Conservation (phyloP, 768 basidiomycete species). For the Sarcodon aspratus region DNA sequence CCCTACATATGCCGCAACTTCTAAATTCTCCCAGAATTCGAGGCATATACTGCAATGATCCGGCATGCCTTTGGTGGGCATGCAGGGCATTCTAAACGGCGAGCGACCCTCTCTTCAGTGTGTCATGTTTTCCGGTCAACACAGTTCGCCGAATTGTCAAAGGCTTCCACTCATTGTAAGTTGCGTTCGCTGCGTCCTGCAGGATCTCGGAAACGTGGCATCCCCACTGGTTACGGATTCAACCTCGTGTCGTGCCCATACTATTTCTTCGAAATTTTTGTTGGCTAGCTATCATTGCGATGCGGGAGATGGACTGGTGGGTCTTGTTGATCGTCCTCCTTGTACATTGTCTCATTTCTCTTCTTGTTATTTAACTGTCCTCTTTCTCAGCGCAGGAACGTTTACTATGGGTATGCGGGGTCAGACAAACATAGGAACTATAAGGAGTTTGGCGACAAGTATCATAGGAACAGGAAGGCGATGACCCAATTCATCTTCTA, state of each 20-base stretch:
- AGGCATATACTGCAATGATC: conserved; percentile 54
- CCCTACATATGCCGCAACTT: conserved; percentile 60
- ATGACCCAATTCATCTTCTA: conserved; percentile 68
- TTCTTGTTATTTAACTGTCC: too few relatives aligned
- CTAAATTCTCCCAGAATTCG: conserved; percentile 54
- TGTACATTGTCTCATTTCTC: too few relatives aligned
- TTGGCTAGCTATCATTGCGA: conserved; percentile 58
- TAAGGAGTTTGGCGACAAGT: too few relatives aligned
- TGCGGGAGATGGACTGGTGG: conserved; percentile 71
- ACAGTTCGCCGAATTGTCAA: conserved; percentile 79
- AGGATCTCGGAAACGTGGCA: too few relatives aligned
- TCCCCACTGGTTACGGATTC: conserved; percentile 90
- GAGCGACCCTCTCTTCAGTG: conserved; percentile 22
- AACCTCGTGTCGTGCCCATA: conserved; percentile 78
- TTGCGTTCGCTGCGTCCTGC: conserved; percentile 79
- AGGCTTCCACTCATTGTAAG: conserved; percentile 75
- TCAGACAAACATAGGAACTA: conserved; percentile 88
- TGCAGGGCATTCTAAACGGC: conserved; percentile 72
- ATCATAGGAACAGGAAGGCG: conserved; percentile 59
- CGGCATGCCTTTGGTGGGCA: conserved; percentile 51
- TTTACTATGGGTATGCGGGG: conserved; percentile 83
- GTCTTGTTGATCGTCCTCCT: too few relatives aligned
- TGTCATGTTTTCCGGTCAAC: too few relatives aligned
- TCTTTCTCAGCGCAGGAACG: conserved; percentile 41
- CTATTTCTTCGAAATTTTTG: conserved; percentile 85